phyloP scores from a whole-genome alignment of 352 stramenopile genomes.

The Pythium aquatile region DNA sequence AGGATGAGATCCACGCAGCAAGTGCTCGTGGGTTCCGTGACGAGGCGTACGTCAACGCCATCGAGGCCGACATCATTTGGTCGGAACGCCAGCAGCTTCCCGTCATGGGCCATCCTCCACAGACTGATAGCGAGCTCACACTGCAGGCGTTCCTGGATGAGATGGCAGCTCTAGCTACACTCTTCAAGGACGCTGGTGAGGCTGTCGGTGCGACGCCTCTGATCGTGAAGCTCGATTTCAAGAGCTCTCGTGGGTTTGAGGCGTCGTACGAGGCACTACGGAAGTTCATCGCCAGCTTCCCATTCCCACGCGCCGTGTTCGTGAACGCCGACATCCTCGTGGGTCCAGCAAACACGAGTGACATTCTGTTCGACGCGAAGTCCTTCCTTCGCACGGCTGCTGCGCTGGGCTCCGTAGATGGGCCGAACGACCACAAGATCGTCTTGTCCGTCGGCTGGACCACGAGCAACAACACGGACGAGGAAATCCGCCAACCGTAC shows the following conservation, averaged over 20 bases:
- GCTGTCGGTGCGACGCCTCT: constrained; percentile 31
- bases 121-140: constrained; percentile 51
- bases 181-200: constrained; percentile 5
- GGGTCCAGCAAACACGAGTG: constrained; percentile 41
- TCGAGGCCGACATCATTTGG: constrained; percentile 77
- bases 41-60: constrained; percentile 45
- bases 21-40: constrained; percentile 20
- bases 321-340: constrained; percentile 71
- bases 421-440: constrained; percentile 49
- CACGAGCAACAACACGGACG: constrained; percentile 48
- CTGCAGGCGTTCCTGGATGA: constrained; percentile 43
- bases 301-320: constrained; percentile 53
- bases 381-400: constrained; percentile 46
- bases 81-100: constrained; percentile 40
- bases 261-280: constrained; percentile 31
- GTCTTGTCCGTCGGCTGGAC: constrained; percentile 77
- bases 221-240: constrained; percentile 78
- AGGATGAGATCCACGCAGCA: constrained; percentile 31
- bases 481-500: constrained; percentile 56
- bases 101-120: constrained; percentile 69
- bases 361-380: constrained; percentile 41
- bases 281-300: constrained; percentile 43
- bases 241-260: constrained; percentile 52
- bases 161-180: constrained; percentile 38
- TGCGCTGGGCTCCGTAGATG: constrained; percentile 32